Conservation (phyloP, 2,329 filamentous ascomycete genomes). For the Endoconidiophora polonica region DNA sequence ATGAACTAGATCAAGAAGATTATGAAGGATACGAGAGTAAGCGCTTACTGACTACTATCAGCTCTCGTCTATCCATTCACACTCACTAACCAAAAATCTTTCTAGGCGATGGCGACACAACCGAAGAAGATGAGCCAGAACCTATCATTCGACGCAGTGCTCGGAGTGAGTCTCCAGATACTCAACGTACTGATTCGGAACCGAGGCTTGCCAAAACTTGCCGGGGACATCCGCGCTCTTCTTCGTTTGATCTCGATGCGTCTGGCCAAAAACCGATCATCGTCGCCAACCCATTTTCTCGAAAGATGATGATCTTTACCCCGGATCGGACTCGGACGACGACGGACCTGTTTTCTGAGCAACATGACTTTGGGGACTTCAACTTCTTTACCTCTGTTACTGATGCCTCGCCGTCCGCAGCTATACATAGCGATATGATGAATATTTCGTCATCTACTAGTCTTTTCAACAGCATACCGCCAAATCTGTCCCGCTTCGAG, state of each 20-base stretch:
- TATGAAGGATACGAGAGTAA: conserved; percentile 41
- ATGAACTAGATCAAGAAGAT: conserved; percentile 16
- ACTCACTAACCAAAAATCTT: conserved; percentile 8
- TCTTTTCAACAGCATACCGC: conserved; percentile 22
- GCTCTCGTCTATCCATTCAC: background rate
- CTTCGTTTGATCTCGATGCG: conserved; percentile 37
- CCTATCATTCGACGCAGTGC: conserved; percentile 32
- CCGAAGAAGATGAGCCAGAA: conserved; percentile 40
- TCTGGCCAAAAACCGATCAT: conserved; percentile 40
- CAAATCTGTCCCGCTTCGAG: conserved; percentile 48
- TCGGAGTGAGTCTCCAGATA: conserved; percentile 23
- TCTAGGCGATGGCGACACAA: conserved; percentile 43
- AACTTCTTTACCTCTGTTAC: conserved; percentile 11
- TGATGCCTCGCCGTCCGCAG: conserved; percentile 42
- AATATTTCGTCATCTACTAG: background rate
- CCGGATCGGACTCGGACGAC: conserved; percentile 25
- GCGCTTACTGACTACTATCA: conserved; percentile 2
- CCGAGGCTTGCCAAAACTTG: conserved; percentile 14
- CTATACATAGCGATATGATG: conserved; percentile 64
- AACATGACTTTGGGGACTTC: conserved; percentile 25
- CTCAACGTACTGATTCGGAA: conserved; percentile 34
- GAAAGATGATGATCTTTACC: conserved; percentile 49
- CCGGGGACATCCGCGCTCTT: conserved; percentile 36
- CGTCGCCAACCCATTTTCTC: conserved; percentile 38
- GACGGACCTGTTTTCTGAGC: conserved; percentile 32